Conservation (phyloP, 306 rosid species). For the Corylus avellana region DNA sequence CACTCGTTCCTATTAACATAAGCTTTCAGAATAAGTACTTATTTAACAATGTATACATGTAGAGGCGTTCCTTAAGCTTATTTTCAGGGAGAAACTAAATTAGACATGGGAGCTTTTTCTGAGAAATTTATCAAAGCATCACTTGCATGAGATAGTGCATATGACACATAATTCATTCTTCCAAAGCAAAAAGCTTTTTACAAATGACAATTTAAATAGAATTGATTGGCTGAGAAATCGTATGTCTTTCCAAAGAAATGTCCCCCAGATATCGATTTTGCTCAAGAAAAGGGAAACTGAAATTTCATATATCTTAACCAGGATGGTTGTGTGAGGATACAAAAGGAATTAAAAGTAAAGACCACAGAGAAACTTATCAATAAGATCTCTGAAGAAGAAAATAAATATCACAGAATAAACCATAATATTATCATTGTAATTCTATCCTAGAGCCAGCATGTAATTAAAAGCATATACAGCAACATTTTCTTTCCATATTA, state of each 20-base stretch:
- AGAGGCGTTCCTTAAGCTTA: not conserved
- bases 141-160: not conserved
- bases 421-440: not conserved
- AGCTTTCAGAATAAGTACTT: too few species aligned
- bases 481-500: not conserved
- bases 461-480: not conserved
- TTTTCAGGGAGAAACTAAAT: not conserved
- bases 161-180: not conserved
- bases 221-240: not conserved
- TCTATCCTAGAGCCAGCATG: not conserved
- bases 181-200: too few species aligned
- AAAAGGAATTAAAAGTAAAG: too few species aligned
- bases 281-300: not conserved
- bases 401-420: too few species aligned
- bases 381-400: not conserved
- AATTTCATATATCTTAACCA: not conserved
- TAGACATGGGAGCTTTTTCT: not conserved
- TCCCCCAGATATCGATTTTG: not conserved
- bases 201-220: too few species aligned
- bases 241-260: not conserved
- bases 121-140: not conserved
- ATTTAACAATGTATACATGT: not conserved
- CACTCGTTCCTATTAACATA: too few species aligned
- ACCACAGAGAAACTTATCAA: not conserved
- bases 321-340: not conserved